These are phyloP conservation scores for Aspergillus neoniger DNA, from an alignment of 2,329 filamentous ascomycete genomes.

Conservation along the genomic window DNA sequence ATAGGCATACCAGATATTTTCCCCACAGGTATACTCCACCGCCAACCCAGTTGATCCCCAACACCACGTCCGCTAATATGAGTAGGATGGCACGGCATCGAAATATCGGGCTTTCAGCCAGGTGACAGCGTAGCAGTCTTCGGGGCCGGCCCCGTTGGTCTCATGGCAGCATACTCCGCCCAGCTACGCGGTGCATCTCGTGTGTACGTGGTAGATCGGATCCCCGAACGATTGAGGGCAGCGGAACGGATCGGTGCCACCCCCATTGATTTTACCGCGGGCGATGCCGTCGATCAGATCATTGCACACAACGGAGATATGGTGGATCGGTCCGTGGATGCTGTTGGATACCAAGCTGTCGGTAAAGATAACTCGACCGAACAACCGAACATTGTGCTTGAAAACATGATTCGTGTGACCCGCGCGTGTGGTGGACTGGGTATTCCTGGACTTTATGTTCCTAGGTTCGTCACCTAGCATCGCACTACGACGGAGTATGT, in stretches of 20 bases:
- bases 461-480: slow-evolving; percentile 22
- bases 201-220: slow-evolving; percentile 65
- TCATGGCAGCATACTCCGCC: slow-evolving; percentile 68
- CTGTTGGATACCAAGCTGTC: slow-evolving; percentile 67
- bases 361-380: slow-evolving; percentile 58
- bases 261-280: slow-evolving; percentile 62
- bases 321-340: slow-evolving; percentile 66
- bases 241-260: slow-evolving; percentile 65
- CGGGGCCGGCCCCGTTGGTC: slow-evolving; percentile 64
- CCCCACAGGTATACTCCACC: no score
- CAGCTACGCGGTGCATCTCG: slow-evolving; percentile 61
- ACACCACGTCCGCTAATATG: not conserved
- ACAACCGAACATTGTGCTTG: slow-evolving; percentile 50
- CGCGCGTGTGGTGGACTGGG: slow-evolving; percentile 63
- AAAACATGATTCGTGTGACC: slow-evolving; percentile 65
- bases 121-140: slow-evolving; percentile 67
- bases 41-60: no score
- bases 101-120: slow-evolving; percentile 58
- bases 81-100: slow-evolving; percentile 31
- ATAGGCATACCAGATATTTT: slow-evolving; percentile 16
- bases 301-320: slow-evolving; percentile 59
- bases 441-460: slow-evolving; percentile 58
- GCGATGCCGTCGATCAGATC: slow-evolving; percentile 60
- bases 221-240: slow-evolving; percentile 59
- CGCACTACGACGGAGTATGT: no score